A percentile compares a stretch with the other conserved stretches of the same genome.
Evolutionary conservation across 2,329 filamentous ascomycete species (phyloP).

Genomic region (Fusarium sp.): DNA sequence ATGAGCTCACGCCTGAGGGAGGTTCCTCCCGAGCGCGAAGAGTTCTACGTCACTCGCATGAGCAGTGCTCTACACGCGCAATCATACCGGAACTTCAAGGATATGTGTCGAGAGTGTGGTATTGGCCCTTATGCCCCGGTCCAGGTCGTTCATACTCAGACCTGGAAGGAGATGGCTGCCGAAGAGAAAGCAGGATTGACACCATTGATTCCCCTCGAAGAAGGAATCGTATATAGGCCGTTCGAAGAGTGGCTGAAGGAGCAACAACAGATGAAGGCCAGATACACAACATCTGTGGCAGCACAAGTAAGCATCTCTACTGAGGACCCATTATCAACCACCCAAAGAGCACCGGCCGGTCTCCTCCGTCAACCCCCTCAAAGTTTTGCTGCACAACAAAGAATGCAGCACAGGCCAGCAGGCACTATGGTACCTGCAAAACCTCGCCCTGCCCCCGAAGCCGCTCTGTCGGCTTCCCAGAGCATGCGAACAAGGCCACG

Average conservation of each 20-base stretch:
- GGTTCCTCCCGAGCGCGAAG: slow-evolving; percentile 66
- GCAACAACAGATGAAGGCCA: slow-evolving; percentile 58
- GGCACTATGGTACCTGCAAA: slow-evolving; percentile 43
- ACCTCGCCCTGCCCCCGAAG: slow-evolving; percentile 46
- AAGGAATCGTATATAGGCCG: slow-evolving; percentile 73
- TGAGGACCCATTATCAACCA: slow-evolving; percentile 53
- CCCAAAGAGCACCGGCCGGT: slow-evolving; percentile 56
- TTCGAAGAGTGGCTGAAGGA: slow-evolving; percentile 73
- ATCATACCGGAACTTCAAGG: slow-evolving; percentile 66
- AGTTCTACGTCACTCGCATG: slow-evolving; percentile 68
- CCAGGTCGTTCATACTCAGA: slow-evolving; percentile 65
- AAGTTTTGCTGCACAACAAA: slow-evolving; percentile 76
- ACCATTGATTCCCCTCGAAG: slow-evolving; percentile 71
- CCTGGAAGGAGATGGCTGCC: slow-evolving; percentile 76
- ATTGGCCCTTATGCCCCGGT: slow-evolving; percentile 68
- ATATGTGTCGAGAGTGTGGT: slow-evolving; percentile 69
- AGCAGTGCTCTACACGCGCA: slow-evolving; percentile 60
- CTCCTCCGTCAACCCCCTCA: slow-evolving; percentile 69
- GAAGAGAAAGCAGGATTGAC: slow-evolving; percentile 76
- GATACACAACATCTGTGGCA: slow-evolving; percentile 50
- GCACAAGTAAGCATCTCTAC: slow-evolving; percentile 47
- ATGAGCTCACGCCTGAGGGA: slow-evolving; percentile 71
- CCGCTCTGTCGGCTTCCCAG: slow-evolving; percentile 47
- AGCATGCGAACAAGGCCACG: slow-evolving; percentile 49
- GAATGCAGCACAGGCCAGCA: slow-evolving; percentile 66